These are phyloP conservation scores for Mycena amicta DNA, from an alignment of 768 basidiomycete species.

Conservation along the genomic window DNA sequence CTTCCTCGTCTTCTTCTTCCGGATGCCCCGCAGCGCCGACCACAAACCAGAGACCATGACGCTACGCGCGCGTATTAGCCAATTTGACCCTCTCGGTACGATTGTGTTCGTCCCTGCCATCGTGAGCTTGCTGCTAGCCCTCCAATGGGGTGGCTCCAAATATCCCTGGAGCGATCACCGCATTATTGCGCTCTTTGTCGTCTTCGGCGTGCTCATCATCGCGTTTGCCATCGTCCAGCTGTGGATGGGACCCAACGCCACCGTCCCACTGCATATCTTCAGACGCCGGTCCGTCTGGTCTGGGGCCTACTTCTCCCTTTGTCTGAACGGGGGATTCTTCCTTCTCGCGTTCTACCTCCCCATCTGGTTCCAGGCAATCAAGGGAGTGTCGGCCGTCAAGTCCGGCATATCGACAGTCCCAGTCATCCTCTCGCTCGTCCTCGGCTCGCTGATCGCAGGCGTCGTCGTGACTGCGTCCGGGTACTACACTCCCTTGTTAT, in stretches of 20 bases:
- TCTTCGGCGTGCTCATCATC: slow-evolving; percentile 12
- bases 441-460: slow-evolving; percentile 42
- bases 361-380: slow-evolving; percentile 39
- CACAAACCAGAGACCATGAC: not conserved
- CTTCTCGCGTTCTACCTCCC: slow-evolving; percentile 13
- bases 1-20: slow-evolving; percentile 20
- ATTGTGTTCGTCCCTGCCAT: slow-evolving; percentile 17
- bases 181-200: slow-evolving; percentile 11
- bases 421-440: slow-evolving; percentile 39
- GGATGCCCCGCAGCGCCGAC: slow-evolving; percentile 14
- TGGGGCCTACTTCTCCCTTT: slow-evolving; percentile 10
- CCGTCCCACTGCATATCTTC: slow-evolving; percentile 15
- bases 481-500: slow-evolving; percentile 36
- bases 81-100: slow-evolving; percentile 23
- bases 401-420: slow-evolving; percentile 38
- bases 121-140: slow-evolving; percentile 31
- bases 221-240: slow-evolving; percentile 17
- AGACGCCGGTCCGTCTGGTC: slow-evolving; percentile 16
- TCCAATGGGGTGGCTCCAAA: slow-evolving; percentile 48
- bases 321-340: slow-evolving; percentile 11
- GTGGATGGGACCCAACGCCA: slow-evolving; percentile 3
- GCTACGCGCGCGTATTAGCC: not conserved
- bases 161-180: slow-evolving; percentile 40
- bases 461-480: slow-evolving; percentile 34
- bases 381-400: slow-evolving; percentile 35